Conservation (phyloP, 192 early-diverging fungal species). For the Coemansia sp. region DNA sequence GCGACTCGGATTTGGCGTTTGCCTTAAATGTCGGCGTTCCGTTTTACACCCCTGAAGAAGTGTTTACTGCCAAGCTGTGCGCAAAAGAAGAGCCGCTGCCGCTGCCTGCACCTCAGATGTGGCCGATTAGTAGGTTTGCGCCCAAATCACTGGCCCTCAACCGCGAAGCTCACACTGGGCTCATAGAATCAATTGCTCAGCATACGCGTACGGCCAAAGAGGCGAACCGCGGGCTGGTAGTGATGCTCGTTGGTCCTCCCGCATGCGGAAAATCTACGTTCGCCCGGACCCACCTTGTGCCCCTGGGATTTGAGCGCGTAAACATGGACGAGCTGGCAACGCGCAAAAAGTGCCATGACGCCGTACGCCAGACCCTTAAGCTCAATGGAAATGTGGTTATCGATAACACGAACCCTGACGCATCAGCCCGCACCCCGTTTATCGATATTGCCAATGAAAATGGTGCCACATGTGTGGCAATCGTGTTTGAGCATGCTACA, state of each 20-base stretch:
- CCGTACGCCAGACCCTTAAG: constrained; percentile 53
- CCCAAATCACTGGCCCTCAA: constrained; percentile 1
- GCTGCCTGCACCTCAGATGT: constrained; percentile 13
- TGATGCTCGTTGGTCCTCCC: constrained; percentile 79
- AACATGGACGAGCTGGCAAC: constrained; percentile 85
- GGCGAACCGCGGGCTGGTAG: constrained; percentile 50
- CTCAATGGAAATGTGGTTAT: constrained; percentile 65
- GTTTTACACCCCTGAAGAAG: constrained; percentile 83
- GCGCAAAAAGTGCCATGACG: constrained; percentile 68
- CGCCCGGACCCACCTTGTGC: constrained; percentile 58
- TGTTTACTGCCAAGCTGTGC: constrained; percentile 59
- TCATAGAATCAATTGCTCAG: constrained; percentile 25
- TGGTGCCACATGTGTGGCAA: constrained; percentile 21
- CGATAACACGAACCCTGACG: constrained; percentile 79
- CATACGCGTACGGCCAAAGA: constrained; percentile 20
- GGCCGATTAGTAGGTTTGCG: constrained; percentile 15
- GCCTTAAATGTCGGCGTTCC: constrained; percentile 67
- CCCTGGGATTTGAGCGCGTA: constrained; percentile 66
- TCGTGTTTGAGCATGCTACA: constrained; percentile 60
- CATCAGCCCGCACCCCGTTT: constrained; percentile 60
- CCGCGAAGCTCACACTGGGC: not conserved
- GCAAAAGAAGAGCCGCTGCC: constrained; percentile 16
- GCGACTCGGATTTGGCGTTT: constrained; percentile 85
- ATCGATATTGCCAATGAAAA: constrained; percentile 57
- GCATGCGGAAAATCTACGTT: constrained; percentile 84